Percentiles rank a stretch among this genome's conserved stretches.
These are phyloP conservation scores for Clarkia xantiana DNA, from an alignment of 345 rosid genomes.

Conservation along the genomic window DNA sequence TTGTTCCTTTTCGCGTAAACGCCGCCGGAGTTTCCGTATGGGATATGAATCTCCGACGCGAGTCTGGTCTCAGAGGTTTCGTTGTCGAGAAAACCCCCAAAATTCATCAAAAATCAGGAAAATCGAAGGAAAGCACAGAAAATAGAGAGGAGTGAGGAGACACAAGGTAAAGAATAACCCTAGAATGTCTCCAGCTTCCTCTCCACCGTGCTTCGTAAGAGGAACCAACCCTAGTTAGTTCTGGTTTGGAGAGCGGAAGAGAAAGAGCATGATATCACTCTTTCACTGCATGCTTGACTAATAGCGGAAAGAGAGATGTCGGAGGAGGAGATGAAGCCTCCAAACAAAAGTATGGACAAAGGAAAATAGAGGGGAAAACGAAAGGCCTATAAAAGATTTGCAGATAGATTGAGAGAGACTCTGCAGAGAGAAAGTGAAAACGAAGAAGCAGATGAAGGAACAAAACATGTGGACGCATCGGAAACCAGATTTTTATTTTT, in stretches of 20 bases:
- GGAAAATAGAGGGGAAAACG: background rate
- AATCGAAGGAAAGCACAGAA: constrained; percentile 33
- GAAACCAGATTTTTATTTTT: too few relatives aligned
- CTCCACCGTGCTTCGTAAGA: constrained; percentile 13
- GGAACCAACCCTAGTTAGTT: background rate
- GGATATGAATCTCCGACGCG: constrained; percentile 7
- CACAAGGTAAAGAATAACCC: constrained; percentile 4
- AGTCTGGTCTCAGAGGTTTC: constrained; percentile 28
- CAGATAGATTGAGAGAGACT: background rate
- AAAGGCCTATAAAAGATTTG: constrained; percentile 6
- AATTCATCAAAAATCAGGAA: constrained; percentile 36
- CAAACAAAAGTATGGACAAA: background rate
- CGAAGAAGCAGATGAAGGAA: background rate
- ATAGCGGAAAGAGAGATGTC: background rate
- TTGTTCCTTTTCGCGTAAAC: constrained; percentile 20
- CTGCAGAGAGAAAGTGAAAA: background rate
- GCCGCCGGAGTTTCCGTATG: constrained; percentile 3
- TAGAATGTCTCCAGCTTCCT: constrained; percentile 58
- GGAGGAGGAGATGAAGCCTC: background rate
- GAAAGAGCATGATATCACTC: constrained; percentile 33
- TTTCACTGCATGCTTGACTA: constrained; percentile 23
- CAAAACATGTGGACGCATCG: too few relatives aligned
- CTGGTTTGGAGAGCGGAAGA: constrained; percentile 28
- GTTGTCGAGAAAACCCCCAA: constrained; percentile 62
- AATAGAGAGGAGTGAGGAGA: constrained; percentile 28